Conservation (phyloP, 1,139 yeast species). For the Suhomyces yuchorum region DNA sequence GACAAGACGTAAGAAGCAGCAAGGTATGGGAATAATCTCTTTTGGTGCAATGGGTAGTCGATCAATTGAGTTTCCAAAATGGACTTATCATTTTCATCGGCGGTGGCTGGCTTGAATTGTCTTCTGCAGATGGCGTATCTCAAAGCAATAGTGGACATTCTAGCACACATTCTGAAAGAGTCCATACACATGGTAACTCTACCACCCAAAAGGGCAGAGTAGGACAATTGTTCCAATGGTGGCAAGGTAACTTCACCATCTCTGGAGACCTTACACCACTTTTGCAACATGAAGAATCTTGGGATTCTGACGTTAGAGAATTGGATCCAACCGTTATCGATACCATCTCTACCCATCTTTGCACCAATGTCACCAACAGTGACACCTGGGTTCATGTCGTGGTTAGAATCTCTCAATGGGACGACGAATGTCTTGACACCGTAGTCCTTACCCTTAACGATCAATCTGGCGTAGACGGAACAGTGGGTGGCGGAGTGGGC, state of each 20-base stretch:
- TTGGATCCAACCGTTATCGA: conserved; percentile 55
- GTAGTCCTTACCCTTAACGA: conserved; percentile 47
- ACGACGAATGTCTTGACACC: conserved; percentile 54
- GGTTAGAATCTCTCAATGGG: conserved; percentile 49
- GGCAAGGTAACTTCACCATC: conserved; percentile 47
- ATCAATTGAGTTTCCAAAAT: conserved; percentile 37
- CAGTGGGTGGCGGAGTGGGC: conserved; percentile 53
- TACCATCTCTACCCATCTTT: conserved; percentile 54
- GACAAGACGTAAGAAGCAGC: conserved; percentile 47
- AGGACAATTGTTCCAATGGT: conserved; percentile 50
- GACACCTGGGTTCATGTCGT: conserved; percentile 47
- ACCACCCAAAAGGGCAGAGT: conserved; percentile 49
- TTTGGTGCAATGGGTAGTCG: conserved; percentile 52
- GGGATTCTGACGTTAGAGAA: conserved; percentile 49
- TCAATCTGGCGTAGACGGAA: conserved; percentile 45
- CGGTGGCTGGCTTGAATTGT: conserved; percentile 40
- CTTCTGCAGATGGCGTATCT: conserved; percentile 50
- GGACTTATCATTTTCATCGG: conserved; percentile 17
- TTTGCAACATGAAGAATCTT: conserved; percentile 50
- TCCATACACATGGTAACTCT: conserved; percentile 50
- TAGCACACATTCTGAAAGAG: conserved; percentile 45
- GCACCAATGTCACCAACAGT: conserved; percentile 51
- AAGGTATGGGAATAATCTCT: conserved; percentile 47
- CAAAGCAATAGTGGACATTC: conserved; percentile 46
- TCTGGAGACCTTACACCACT: conserved; percentile 45